Evolutionary conservation across 305 asterid genomes (phyloP).

Genomic region (Rubia balearica): DNA sequence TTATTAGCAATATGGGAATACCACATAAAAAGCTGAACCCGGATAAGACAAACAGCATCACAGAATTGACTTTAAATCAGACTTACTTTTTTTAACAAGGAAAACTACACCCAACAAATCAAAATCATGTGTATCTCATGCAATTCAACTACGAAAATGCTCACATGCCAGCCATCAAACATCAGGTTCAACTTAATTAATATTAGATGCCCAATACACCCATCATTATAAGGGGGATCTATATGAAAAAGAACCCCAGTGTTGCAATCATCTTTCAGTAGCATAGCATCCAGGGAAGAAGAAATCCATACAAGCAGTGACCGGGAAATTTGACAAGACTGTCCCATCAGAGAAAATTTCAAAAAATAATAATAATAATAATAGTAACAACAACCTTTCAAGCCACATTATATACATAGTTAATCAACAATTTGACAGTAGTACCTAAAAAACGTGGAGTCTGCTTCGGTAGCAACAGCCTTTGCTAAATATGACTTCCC

Average conservation of each 20-base stretch:
- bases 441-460: slow-evolving; percentile 92
- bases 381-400: background rate
- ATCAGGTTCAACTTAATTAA: background rate
- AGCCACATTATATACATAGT: background rate
- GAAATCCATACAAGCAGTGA: background rate
- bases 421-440: background rate
- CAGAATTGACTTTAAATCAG: background rate
- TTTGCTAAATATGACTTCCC: slow-evolving; percentile 97
- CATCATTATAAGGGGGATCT: background rate
- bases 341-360: background rate
- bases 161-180: background rate
- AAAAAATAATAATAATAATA: background rate
- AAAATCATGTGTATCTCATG: background rate
- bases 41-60: background rate
- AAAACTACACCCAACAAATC: background rate
- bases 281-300: background rate
- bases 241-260: background rate
- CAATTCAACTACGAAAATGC: background rate
- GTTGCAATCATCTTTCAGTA: background rate
- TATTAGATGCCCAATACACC: background rate
- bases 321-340: background rate
- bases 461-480: slow-evolving; percentile 99
- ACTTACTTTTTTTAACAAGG: background rate
- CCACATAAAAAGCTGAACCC: background rate
- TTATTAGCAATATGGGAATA: background rate